Conservation (phyloP, 2,329 filamentous ascomycete species). For the Claviceps paspali region DNA sequence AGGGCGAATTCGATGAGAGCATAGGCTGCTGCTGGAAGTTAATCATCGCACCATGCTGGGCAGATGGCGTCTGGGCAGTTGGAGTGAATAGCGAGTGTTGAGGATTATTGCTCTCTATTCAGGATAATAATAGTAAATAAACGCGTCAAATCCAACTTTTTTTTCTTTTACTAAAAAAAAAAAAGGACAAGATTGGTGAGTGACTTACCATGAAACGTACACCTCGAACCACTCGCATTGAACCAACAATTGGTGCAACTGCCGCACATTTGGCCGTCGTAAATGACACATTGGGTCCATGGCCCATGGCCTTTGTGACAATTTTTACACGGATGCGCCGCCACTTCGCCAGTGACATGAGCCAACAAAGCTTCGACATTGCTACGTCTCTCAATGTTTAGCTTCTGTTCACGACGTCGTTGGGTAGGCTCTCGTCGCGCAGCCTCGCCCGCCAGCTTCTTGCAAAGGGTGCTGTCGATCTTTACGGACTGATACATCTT, state of each 20-base stretch:
- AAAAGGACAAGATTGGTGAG: too few relatives aligned
- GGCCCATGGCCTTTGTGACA: slow-evolving; percentile 45
- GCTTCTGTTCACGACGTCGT: slow-evolving; percentile 35
- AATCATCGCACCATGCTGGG: slow-evolving; percentile 3
- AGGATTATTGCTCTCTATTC: slow-evolving; percentile 29
- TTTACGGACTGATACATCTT: slow-evolving; percentile 28
- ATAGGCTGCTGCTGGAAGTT: slow-evolving; percentile 9
- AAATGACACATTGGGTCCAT: slow-evolving; percentile 43
- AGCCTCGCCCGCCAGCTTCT: slow-evolving; percentile 32
- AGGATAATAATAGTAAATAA: too few relatives aligned
- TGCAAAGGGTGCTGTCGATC: slow-evolving; percentile 39
- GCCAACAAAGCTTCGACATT: slow-evolving; percentile 45
- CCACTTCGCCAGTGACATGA: slow-evolving; percentile 36
- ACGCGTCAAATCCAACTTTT: too few relatives aligned
- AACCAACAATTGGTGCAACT: slow-evolving; percentile 51
- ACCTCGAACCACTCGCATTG: slow-evolving; percentile 43
- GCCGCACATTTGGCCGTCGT: slow-evolving; percentile 44
- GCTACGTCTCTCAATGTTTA: slow-evolving; percentile 41
- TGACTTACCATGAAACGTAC: slow-evolving; percentile 42
- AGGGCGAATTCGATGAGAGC: slow-evolving; percentile 1
- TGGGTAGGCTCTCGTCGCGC: slow-evolving; percentile 36
- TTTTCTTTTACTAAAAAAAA: too few relatives aligned
- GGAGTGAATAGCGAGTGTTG: slow-evolving; percentile 13
- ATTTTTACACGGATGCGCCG: slow-evolving; percentile 38
- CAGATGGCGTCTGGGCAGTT: not conserved